Percentiles rank a stretch among this genome's conserved stretches.
These are phyloP conservation scores for Leersia perrieri DNA, from an alignment of 176 grass and related monocot species.

Conservation along the genomic window DNA sequence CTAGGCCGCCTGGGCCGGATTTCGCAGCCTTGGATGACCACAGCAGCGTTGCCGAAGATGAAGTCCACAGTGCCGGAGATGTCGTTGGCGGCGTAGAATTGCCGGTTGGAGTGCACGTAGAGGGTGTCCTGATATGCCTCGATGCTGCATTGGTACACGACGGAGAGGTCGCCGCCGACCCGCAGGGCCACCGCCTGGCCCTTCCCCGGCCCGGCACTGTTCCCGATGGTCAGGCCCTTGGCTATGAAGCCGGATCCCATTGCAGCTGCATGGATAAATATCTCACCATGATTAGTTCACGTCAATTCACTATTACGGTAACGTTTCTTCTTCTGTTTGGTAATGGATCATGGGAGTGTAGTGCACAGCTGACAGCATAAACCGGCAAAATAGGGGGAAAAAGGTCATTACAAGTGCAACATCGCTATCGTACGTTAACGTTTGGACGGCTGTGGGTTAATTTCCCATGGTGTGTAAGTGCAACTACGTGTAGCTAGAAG, in stretches of 20 bases:
- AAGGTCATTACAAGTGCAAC: not conserved
- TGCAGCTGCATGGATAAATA: constrained; percentile 33
- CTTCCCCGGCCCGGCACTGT: constrained; percentile 56
- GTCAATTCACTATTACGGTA: not conserved
- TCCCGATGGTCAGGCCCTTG: constrained; percentile 63
- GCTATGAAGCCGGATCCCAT: constrained; percentile 73
- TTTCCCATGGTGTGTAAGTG: not conserved
- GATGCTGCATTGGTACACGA: constrained; percentile 64
- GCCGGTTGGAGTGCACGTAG: constrained; percentile 66
- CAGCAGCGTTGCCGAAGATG: constrained; percentile 76
- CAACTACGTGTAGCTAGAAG: not conserved
- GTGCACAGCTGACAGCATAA: not conserved
- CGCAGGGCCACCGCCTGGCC: constrained; percentile 69
- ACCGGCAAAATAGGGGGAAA: not conserved
- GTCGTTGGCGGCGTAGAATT: constrained; percentile 47
- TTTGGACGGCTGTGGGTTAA: not conserved
- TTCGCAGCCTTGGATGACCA: constrained; percentile 54
- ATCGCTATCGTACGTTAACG: constrained; percentile 17
- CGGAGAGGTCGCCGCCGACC: constrained; percentile 59
- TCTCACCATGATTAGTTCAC: too few relatives aligned
- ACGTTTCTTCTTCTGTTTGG: not conserved
- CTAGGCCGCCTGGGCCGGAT: constrained; percentile 44
- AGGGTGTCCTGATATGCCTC: constrained; percentile 81
- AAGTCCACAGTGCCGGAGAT: constrained; percentile 82
- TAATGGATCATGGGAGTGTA: not conserved